Conservation (phyloP, 371 early-diverging fungal species). For the Batrachochytrium dendrobatidis region DNA sequence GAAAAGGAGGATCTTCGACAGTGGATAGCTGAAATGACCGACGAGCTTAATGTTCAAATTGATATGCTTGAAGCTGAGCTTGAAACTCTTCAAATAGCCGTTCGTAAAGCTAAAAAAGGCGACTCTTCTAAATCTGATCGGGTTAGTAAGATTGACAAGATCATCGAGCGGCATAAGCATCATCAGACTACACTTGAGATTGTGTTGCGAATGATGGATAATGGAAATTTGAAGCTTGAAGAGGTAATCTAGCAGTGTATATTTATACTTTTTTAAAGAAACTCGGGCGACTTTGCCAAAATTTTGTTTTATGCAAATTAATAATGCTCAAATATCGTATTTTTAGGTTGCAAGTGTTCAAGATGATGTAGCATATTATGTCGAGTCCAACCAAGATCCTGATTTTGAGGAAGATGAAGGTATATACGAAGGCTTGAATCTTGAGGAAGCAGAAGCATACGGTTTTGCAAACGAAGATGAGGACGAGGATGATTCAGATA, state of each 20-base stretch:
- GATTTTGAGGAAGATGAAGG: slow-evolving; percentile 88
- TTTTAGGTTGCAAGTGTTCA: slow-evolving; percentile 64
- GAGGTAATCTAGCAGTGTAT: slow-evolving; percentile 41
- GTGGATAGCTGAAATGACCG: slow-evolving; percentile 76
- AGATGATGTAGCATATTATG: slow-evolving; percentile 85
- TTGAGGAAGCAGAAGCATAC: slow-evolving; percentile 81
- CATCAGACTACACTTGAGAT: slow-evolving; percentile 86
- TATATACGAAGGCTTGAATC: slow-evolving; percentile 85
- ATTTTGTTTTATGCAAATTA: neutral
- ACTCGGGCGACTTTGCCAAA: neutral
- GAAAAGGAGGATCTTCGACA: slow-evolving; percentile 74
- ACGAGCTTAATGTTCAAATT: slow-evolving; percentile 76
- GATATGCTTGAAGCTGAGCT: slow-evolving; percentile 85
- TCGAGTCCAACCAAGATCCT: slow-evolving; percentile 78
- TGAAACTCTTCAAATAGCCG: slow-evolving; percentile 63
- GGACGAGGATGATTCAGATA: slow-evolving; percentile 14
- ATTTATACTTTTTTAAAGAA: too few relatives aligned
- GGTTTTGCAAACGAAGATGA: slow-evolving; percentile 37
- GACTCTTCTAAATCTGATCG: slow-evolving; percentile 66
- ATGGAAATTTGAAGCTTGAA: slow-evolving; percentile 79
- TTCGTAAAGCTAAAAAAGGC: slow-evolving; percentile 66
- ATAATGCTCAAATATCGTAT: neutral
- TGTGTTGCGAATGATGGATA: slow-evolving; percentile 82
- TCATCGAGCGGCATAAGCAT: slow-evolving; percentile 79
- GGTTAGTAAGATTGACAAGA: slow-evolving; percentile 56